phyloP scores from a whole-genome alignment of 192 early-diverging fungal genomes.

The Coemansia sp. region DNA sequence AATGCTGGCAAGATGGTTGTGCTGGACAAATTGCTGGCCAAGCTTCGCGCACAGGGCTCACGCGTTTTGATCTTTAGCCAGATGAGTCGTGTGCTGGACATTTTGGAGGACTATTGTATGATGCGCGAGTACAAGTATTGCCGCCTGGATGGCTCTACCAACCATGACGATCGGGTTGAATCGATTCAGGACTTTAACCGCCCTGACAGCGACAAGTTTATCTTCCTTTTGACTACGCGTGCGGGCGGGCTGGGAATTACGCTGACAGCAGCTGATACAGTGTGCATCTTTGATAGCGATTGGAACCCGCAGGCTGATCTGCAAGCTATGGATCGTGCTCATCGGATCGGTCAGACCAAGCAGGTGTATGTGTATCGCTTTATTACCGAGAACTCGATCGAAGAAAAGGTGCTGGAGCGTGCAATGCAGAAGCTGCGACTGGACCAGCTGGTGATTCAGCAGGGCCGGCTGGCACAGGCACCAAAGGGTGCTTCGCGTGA shows the following conservation, averaged over 20 bases:
- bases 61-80: slow-evolving; percentile 96
- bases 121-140: slow-evolving; percentile 92
- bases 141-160: slow-evolving; percentile 94
- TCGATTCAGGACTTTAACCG: slow-evolving; percentile 94
- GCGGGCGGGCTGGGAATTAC: slow-evolving; percentile 99
- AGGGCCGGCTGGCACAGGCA: slow-evolving; percentile 76
- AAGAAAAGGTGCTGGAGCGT: slow-evolving; percentile 95
- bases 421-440: slow-evolving; percentile 96
- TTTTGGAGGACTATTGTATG: slow-evolving; percentile 95
- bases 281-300: slow-evolving; percentile 95
- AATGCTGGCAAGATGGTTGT: slow-evolving; percentile 95
- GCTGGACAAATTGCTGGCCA: slow-evolving; percentile 83
- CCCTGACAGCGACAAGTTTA: slow-evolving; percentile 87
- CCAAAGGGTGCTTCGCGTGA: slow-evolving; percentile 61
- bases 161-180: slow-evolving; percentile 88
- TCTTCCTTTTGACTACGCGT: slow-evolving; percentile 94
- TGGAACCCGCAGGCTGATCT: slow-evolving; percentile 93
- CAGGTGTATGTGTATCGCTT: slow-evolving; percentile 96
- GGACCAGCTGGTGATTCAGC: slow-evolving; percentile 99
- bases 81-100: slow-evolving; percentile 98
- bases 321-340: slow-evolving; percentile 96
- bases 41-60: slow-evolving; percentile 84
- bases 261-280: slow-evolving; percentile 92
- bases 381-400: slow-evolving; percentile 95
- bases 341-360: slow-evolving; percentile 98